Evolutionary conservation across 2,329 filamentous ascomycete genomes (phyloP), one percentile per base, ranked within the genome.

Genomic region (Fusarium albidum): DNA sequence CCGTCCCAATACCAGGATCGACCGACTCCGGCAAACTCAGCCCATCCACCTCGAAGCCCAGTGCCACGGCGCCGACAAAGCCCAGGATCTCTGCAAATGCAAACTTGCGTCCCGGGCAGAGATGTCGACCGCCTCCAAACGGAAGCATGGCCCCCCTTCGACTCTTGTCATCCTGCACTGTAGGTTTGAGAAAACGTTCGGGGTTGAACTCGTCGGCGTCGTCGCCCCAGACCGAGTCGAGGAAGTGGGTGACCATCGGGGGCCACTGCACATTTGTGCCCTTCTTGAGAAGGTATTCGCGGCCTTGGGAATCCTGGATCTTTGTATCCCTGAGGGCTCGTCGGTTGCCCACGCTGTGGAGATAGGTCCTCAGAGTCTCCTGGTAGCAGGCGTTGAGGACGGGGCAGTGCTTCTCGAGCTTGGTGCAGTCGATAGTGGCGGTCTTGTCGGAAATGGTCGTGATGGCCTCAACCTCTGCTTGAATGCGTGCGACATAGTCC

Each of bases 311-410:
- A 40, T 71, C 67, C 6, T 63, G 49, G 13, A 72, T 44, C 7
- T 48, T 62, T 2, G 75, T 77, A 40, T 81, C 78, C 17, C 69
- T 57, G 37, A 71, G 63, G 4, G 79, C 74, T 5, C 69, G 61
- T 15, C 79, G 72, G 14, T 70, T 73, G 7, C 72, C 73, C 3
- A 73, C 61, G 13, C 70, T 66, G 7, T 73, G 71, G 9, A 75
- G 69, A 32, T 68, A 69, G 1, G 78, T 35, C 13, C 79, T 74
- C 27, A 81, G 63, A 1, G 69, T 71, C 59, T 82, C 80, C 37
- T 75, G 74, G 56, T 75, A 79, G 8, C 70, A 70, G 8, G 75
- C 74, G 21, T 73, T 65, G 14, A 82, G 61, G 4, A 79, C 66
- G 0, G 76, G 75, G 48, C 75, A 79, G 2, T 61, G 41, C 8